Conservation (phyloP, 2,329 filamentous ascomycete species). For the Fusarium domesticum region DNA sequence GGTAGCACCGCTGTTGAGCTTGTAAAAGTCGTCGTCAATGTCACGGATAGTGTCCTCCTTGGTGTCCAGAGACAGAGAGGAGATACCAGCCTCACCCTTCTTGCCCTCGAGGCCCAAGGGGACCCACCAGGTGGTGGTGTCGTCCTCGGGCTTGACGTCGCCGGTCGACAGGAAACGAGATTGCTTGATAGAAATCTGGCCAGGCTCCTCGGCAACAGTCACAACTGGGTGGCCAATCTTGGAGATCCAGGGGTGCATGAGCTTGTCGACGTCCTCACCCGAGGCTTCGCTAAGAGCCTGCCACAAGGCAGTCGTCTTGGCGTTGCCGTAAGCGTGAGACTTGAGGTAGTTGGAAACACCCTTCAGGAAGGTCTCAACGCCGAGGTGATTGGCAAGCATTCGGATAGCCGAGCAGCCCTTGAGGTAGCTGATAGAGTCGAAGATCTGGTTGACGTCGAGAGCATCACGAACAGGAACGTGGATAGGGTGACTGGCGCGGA, state of each 20-base stretch:
- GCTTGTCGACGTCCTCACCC: slow-evolving; percentile 75
- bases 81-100: slow-evolving; percentile 57
- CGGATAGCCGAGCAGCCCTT: slow-evolving; percentile 96
- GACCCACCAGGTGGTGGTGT: slow-evolving; percentile 93
- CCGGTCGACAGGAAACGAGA: slow-evolving; percentile 88
- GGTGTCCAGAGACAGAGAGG: slow-evolving; percentile 65
- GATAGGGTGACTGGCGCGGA: slow-evolving; percentile 91
- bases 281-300: slow-evolving; percentile 82
- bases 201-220: slow-evolving; percentile 78
- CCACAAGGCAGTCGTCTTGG: slow-evolving; percentile 91
- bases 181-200: slow-evolving; percentile 79
- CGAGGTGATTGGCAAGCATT: slow-evolving; percentile 90
- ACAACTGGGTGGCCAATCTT: slow-evolving; percentile 94
- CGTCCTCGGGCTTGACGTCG: slow-evolving; percentile 86
- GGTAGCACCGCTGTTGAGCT: slow-evolving; percentile 84
- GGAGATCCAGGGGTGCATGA: slow-evolving; percentile 94
- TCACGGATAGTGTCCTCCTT: slow-evolving; percentile 76
- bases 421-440: slow-evolving; percentile 93
- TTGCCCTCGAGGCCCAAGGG: slow-evolving; percentile 83
- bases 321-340: slow-evolving; percentile 82
- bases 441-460: slow-evolving; percentile 95
- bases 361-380: slow-evolving; percentile 81
- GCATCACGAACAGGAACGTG: slow-evolving; percentile 93
- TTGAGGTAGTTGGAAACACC: slow-evolving; percentile 90
- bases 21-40: slow-evolving; percentile 80